Base-by-base conservation (phyloP, 1,284 basidiomycete species). In the Fomitopsis schrenkii region DNA sequence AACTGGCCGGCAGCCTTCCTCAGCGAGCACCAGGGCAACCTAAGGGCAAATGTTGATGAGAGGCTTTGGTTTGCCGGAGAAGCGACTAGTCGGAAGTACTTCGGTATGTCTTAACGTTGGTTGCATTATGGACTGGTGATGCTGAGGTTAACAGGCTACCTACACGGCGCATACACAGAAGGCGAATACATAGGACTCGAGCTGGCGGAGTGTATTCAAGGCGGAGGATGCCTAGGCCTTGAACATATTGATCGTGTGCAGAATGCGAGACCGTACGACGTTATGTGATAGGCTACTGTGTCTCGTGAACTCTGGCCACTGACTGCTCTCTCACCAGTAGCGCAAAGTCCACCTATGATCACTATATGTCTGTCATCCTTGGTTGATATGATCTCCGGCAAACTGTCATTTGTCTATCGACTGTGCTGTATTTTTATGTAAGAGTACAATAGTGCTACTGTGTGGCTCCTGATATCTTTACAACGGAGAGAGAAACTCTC, bases 21-120 rank as follows among this genome's bases (percentile, higher is more conserved):
- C 28, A 77, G 75, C 10, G 77, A 77, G 33, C 83, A 87, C 60
- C 80, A 85, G 22, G 74, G 77, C 12, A 86, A 88, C 66, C 66
- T 89, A 57, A 76, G 83, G 36, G 83, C 84, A 10, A 84, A 82
- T n/a, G 75, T 88, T 6, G 65, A 75, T 4, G 74, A 76, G 12
- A 75, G 78, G 38, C 72, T 89, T 9, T 87, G 82, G 79, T 89
- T 88, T 66, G 83, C 85, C 1, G 87, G 86, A 3, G 87, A 89
- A 70, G 84, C 83, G 5, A 86, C 82, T 10, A 86, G 81, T 62
- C 71, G 79, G 63, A 77, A 81, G 64, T 83, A 84, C 74, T 88
- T 79, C 66, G 85, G 85, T 82, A 50, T 14, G 59, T 38, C 30
- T 33, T 0, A 12, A 40, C 22, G 44, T 76, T 74, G 35, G 14